Conservation (phyloP, 768 basidiomycete species). For the Lactarius sp. region DNA sequence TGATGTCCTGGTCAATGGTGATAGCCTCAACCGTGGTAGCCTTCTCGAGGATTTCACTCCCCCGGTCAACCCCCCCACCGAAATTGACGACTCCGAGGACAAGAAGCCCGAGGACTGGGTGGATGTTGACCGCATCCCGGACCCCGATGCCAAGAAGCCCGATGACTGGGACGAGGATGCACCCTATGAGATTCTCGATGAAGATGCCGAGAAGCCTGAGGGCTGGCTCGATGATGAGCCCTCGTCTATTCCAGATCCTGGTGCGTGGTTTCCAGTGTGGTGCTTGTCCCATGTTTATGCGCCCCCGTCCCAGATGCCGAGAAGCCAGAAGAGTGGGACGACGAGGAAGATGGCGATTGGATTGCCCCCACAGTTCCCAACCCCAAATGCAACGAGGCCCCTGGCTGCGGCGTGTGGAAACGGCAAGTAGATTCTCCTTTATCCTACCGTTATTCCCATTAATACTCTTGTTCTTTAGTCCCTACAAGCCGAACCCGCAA, state of each 20-base stretch:
- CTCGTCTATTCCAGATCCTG: slow-evolving; percentile 77
- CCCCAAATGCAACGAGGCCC: slow-evolving; percentile 83
- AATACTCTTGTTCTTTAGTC: slow-evolving; percentile 38
- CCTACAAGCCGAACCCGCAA: slow-evolving; percentile 83
- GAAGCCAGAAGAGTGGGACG: slow-evolving; percentile 99
- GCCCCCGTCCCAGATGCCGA: slow-evolving; percentile 51
- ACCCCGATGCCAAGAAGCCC: slow-evolving; percentile 85
- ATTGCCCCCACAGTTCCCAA: slow-evolving; percentile 85
- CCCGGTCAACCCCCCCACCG: slow-evolving; percentile 84
- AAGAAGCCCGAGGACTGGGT: slow-evolving; percentile 92
- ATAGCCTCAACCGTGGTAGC: slow-evolving; percentile 69
- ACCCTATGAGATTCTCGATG: slow-evolving; percentile 86
- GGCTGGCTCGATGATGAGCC: slow-evolving; percentile 95
- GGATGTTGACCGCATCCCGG: slow-evolving; percentile 78
- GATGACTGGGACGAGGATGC: slow-evolving; percentile 98
- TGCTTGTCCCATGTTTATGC: not conserved
- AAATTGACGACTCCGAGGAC: slow-evolving; percentile 92
- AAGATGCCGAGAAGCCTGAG: slow-evolving; percentile 83
- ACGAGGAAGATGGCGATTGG: slow-evolving; percentile 99
- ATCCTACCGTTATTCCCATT: not conserved
- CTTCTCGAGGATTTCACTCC: slow-evolving; percentile 94
- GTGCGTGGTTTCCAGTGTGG: slow-evolving; percentile 34
- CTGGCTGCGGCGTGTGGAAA: slow-evolving; percentile 96
- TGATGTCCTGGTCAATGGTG: slow-evolving; percentile 86
- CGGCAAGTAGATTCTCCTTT: slow-evolving; percentile 40